These are phyloP conservation scores for Luffa aegyptiaca DNA, from an alignment of 306 rosid species.

Conservation along the genomic window DNA sequence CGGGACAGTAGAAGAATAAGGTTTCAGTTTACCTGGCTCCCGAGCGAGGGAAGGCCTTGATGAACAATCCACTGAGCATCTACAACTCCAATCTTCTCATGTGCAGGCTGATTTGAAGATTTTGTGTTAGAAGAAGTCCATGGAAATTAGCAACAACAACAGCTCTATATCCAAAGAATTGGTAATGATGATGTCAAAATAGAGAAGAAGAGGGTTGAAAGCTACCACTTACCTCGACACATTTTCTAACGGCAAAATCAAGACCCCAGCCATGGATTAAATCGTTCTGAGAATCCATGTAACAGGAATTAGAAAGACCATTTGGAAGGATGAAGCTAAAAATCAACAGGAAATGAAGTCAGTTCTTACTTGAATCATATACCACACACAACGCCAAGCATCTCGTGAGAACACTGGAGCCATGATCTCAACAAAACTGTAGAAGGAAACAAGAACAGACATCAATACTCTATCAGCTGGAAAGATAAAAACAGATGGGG, in stretches of 20 bases:
- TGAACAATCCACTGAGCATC: slow-evolving; percentile 97
- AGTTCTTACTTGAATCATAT: slow-evolving; percentile 74
- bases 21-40: slow-evolving; percentile 54
- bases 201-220: neutral
- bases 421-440: slow-evolving; percentile 94
- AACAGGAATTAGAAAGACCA: neutral
- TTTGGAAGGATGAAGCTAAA: neutral
- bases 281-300: slow-evolving; percentile 58
- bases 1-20: neutral
- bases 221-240: slow-evolving; percentile 62
- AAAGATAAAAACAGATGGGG: neutral
- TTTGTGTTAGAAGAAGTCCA: slow-evolving; percentile 2
- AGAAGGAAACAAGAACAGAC: neutral
- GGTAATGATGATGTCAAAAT: neutral
- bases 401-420: slow-evolving; percentile 96
- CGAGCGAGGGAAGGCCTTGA: slow-evolving; percentile 86
- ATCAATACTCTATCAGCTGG: neutral
- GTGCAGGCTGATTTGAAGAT: slow-evolving; percentile 64
- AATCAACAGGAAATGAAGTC: slow-evolving; percentile 1
- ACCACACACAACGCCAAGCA: slow-evolving; percentile 99
- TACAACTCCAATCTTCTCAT: slow-evolving; percentile 96
- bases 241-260: slow-evolving; percentile 86
- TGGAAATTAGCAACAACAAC: neutral
- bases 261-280: slow-evolving; percentile 99
- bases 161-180: neutral